These are phyloP conservation scores for Taphrina flavorubra DNA, from an alignment of 1,139 yeast species.

Conservation along the genomic window DNA sequence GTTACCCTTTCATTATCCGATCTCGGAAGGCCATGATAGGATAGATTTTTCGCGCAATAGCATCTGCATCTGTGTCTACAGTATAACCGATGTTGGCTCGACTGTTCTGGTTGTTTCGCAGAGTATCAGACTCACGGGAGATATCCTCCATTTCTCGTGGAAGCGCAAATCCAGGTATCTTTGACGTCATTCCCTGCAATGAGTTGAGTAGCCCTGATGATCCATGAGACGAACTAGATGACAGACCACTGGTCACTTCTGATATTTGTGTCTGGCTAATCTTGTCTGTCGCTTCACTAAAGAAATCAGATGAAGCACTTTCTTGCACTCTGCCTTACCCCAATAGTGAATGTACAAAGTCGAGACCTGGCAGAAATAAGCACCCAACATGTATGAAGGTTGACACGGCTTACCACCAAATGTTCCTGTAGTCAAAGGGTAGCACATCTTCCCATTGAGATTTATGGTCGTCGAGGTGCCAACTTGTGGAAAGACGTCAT, in stretches of 20 bases:
- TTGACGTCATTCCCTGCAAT: conserved; percentile 22
- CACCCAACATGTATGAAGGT: background rate
- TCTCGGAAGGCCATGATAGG: conserved; percentile 48
- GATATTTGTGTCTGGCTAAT: conserved; percentile 47
- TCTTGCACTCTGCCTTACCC: conserved; percentile 5
- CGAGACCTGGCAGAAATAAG: conserved; percentile 37
- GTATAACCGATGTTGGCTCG: conserved; percentile 21
- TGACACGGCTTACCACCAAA: conserved; percentile 46
- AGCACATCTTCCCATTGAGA: conserved; percentile 47
- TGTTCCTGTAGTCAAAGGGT: conserved; percentile 49
- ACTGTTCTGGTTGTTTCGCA: background rate
- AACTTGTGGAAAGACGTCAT: conserved; percentile 48
- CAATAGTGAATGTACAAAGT: conserved; percentile 47
- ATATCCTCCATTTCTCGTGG: conserved; percentile 40
- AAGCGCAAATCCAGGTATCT: conserved; percentile 25
- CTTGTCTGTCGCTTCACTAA: conserved; percentile 48
- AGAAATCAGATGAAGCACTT: background rate
- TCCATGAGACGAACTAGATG: conserved; percentile 41
- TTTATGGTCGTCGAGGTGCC: conserved; percentile 47
- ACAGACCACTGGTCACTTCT: conserved; percentile 43
- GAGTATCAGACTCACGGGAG: conserved; percentile 41
- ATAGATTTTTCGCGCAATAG: conserved; percentile 45
- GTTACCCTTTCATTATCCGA: conserved; percentile 46
- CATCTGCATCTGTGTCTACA: conserved; percentile 43
- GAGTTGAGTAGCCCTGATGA: conserved; percentile 23